phyloP scores from a whole-genome alignment of 306 rosid species.

The Rosa multiflora region DNA sequence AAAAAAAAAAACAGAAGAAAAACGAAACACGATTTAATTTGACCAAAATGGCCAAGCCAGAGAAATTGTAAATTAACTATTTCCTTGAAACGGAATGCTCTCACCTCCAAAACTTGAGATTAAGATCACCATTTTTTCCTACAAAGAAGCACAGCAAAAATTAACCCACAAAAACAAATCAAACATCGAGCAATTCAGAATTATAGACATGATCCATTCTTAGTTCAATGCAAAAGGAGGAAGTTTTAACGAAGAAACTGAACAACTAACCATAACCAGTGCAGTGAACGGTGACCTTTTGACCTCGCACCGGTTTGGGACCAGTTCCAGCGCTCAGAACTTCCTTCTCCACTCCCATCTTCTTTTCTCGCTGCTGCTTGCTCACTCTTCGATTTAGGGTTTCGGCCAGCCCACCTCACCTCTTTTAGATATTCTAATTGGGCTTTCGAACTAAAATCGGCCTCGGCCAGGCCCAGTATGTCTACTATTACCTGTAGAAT shows the following conservation, averaged over 20 bases:
- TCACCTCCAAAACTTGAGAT: constrained; percentile 92
- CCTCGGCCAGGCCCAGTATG: too few relatives aligned
- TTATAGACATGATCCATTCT: too few relatives aligned
- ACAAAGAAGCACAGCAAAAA: constrained; percentile 9
- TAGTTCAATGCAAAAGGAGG: background rate
- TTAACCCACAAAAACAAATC: background rate
- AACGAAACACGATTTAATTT: background rate
- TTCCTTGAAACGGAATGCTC: background rate
- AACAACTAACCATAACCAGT: constrained; percentile 71
- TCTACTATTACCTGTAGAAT: too few relatives aligned
- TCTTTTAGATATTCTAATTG: too few relatives aligned
- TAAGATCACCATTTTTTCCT: constrained; percentile 81
- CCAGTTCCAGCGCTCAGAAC: constrained; percentile 71
- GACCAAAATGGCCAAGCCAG: background rate
- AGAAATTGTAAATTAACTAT: background rate
- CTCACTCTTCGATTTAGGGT: background rate
- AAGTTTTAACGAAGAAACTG: background rate
- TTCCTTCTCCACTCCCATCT: constrained; percentile 91
- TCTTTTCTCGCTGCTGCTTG: background rate
- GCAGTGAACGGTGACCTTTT: constrained; percentile 90
- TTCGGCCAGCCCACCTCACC: background rate
- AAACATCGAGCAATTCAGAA: background rate
- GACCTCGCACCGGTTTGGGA: constrained; percentile 72
- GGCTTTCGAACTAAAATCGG: too few relatives aligned
- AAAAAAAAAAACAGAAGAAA: constrained; percentile 20